Evolutionary conservation across 306 rosid species (phyloP).

Genomic region (Vigna hirtella): DNA sequence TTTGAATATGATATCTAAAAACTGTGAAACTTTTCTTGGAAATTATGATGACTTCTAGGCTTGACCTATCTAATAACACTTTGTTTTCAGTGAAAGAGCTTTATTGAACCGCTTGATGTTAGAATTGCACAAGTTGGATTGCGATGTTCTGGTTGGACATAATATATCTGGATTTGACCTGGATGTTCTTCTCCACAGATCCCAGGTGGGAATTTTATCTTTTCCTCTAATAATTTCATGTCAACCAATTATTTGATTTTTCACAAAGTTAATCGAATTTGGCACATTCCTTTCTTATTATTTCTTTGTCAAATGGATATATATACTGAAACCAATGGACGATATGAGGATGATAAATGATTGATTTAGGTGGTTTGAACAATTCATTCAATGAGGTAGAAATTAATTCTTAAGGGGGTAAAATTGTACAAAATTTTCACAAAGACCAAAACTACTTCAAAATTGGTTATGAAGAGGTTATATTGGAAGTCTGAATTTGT

Average conservation of each 20-base stretch:
- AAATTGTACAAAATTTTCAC: constrained; percentile 29
- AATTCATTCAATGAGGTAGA: constrained; percentile 23
- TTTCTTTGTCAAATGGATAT: constrained; percentile 25
- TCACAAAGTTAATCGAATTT: constrained; percentile 28
- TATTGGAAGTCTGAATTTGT: constrained; percentile 26
- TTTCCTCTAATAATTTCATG: constrained; percentile 24
- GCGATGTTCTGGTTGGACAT: constrained; percentile 96
- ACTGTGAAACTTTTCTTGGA: constrained; percentile 9
- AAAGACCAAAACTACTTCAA: constrained; percentile 23
- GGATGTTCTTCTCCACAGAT: constrained; percentile 93
- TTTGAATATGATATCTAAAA: constrained; percentile 6
- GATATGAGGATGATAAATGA: constrained; percentile 19
- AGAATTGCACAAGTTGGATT: constrained; percentile 84
- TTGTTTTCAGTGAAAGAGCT: constrained; percentile 87
- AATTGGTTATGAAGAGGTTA: constrained; percentile 27
- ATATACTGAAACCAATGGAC: constrained; percentile 7
- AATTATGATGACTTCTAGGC: constrained; percentile 37
- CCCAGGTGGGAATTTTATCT: constrained; percentile 66
- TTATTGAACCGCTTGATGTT: constrained; percentile 81
- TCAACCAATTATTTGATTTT: constrained; percentile 20
- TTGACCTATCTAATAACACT: constrained; percentile 42
- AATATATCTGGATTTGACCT: constrained; percentile 95
- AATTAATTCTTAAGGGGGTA: constrained; percentile 4
- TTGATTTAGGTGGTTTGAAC: constrained; percentile 36
- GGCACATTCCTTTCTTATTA: constrained; percentile 2